phyloP scores from a whole-genome alignment of 169 alveolate genomes.

The Plasmodium inui region DNA sequence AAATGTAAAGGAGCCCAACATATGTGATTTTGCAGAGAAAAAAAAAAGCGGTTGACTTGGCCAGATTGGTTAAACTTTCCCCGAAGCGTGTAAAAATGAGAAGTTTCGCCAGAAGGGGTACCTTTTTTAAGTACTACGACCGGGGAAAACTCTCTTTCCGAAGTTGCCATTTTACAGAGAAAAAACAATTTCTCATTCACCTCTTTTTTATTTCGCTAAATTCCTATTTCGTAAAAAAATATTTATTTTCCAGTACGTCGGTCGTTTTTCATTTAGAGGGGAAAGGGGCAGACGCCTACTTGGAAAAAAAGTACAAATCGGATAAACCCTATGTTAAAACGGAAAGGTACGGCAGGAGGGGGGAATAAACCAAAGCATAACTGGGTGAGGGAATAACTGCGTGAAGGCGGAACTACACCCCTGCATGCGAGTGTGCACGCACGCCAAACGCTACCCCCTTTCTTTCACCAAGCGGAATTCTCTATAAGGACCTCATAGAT shows the following conservation, averaged over 20 bases:
- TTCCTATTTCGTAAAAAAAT: slow-evolving; percentile 35
- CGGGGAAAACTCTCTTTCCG: neutral
- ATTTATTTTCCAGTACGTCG: slow-evolving; percentile 16
- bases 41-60: neutral
- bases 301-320: slow-evolving; percentile 52
- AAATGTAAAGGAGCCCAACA: neutral
- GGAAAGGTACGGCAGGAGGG: slow-evolving; percentile 23
- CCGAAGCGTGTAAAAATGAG: neutral
- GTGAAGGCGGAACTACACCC: neutral
- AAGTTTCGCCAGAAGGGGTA: neutral
- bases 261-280: slow-evolving; percentile 32
- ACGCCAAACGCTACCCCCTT: neutral
- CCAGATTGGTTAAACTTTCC: neutral
- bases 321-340: slow-evolving; percentile 50
- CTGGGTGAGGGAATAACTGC: neutral
- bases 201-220: slow-evolving; percentile 38
- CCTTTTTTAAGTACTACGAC: neutral
- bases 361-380: neutral
- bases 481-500: slow-evolving; percentile 58
- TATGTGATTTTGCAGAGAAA: neutral
- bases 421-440: neutral
- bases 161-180: neutral
- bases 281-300: slow-evolving; percentile 25
- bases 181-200: slow-evolving; percentile 9
- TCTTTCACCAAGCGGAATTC: slow-evolving; percentile 41